Conservation (phyloP, 2,329 filamentous ascomycete species). For the Fusarium algeriense region DNA sequence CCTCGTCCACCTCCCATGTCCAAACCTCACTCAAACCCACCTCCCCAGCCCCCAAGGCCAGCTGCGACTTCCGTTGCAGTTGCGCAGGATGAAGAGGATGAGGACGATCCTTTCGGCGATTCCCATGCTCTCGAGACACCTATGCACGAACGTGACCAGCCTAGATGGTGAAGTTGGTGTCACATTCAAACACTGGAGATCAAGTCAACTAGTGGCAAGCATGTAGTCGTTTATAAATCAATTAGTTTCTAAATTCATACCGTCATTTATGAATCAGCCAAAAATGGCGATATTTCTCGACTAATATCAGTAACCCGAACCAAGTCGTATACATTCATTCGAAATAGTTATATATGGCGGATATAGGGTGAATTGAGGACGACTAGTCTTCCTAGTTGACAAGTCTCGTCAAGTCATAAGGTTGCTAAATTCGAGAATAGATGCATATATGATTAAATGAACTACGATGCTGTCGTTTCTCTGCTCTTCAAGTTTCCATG, state of each 20-base stretch:
- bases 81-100: constrained; percentile 77
- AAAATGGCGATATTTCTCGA: background rate
- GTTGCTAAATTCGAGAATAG: too few relatives aligned
- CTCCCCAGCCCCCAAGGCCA: constrained; percentile 37
- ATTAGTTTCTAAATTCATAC: background rate
- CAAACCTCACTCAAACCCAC: constrained; percentile 38
- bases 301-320: background rate
- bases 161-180: constrained; percentile 45
- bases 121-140: constrained; percentile 72
- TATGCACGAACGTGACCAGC: constrained; percentile 47
- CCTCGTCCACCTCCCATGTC: constrained; percentile 52
- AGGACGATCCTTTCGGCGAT: constrained; percentile 90
- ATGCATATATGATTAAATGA: too few relatives aligned
- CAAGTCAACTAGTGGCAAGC: background rate
- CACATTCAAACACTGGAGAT: background rate
- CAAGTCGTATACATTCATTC: background rate
- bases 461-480: too few relatives aligned
- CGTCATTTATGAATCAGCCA: background rate
- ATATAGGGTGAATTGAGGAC: too few relatives aligned
- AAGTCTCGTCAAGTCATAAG: too few relatives aligned
- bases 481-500: too few relatives aligned
- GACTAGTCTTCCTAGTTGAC: too few relatives aligned
- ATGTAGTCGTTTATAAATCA: background rate
- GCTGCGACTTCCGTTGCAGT: constrained; percentile 37
- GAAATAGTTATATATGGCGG: background rate